Percentiles rank a stretch among this genome's conserved stretches.
phyloP scores from a whole-genome alignment of 495 filamentous ascomycete genomes.

The Friedmanniomyces simplex region DNA sequence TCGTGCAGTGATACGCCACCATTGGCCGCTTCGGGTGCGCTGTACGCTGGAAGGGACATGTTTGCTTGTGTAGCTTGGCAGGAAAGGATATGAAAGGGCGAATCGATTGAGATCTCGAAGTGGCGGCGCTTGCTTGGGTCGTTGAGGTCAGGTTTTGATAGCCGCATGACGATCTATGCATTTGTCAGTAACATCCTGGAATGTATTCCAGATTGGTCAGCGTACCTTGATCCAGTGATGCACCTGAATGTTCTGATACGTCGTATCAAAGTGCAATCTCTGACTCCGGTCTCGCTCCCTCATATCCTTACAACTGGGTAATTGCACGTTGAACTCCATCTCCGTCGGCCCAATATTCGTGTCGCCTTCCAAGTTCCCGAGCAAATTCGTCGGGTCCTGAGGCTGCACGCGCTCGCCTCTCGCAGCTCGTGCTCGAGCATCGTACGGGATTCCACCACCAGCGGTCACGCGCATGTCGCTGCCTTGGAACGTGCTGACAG shows the following conservation, averaged over 20 bases:
- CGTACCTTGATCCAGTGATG: constrained; percentile 98
- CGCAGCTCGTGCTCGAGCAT: constrained; percentile 48
- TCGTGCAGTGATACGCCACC: constrained; percentile 42
- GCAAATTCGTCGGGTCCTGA: constrained; percentile 52
- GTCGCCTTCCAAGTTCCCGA: constrained; percentile 66
- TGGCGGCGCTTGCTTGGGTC: constrained; percentile 79
- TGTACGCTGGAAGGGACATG: constrained; percentile 78
- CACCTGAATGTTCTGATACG: constrained; percentile 91
- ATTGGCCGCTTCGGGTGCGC: constrained; percentile 45
- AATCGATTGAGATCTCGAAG: constrained; percentile 98
- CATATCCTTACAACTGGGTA: constrained; percentile 88
- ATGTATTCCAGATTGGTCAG: neutral
- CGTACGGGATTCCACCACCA: constrained; percentile 70
- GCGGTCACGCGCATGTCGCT: constrained; percentile 70
- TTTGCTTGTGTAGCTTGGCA: constrained; percentile 90
- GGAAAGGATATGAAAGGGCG: constrained; percentile 88
- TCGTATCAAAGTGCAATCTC: constrained; percentile 83
- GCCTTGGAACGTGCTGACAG: constrained; percentile 64
- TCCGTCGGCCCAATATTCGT: constrained; percentile 75
- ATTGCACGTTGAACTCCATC: constrained; percentile 92
- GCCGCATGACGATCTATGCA: constrained; percentile 82
- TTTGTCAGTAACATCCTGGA: constrained; percentile 22
- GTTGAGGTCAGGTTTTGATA: constrained; percentile 73
- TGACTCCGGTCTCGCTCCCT: constrained; percentile 60
- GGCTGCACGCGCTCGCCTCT: constrained; percentile 45